Conservation (phyloP, 495 filamentous ascomycete species). For the Chlorociboria aeruginascens region DNA sequence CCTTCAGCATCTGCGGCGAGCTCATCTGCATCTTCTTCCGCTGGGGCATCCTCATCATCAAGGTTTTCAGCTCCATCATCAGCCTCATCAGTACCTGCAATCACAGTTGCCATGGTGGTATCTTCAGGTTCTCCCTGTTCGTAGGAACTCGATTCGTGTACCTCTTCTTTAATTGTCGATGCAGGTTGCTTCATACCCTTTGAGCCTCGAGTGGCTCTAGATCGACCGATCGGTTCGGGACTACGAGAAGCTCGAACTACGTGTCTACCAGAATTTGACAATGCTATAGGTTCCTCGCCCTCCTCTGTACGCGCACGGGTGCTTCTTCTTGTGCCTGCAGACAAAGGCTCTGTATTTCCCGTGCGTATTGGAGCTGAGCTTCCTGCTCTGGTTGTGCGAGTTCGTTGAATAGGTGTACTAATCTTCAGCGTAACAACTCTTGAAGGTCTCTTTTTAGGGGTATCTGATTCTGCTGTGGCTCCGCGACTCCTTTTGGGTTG, state of each 20-base stretch:
- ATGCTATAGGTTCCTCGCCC: slow-evolving; percentile 46
- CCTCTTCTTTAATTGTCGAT: slow-evolving; percentile 47
- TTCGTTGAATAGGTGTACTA: slow-evolving; percentile 1
- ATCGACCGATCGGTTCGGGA: slow-evolving; percentile 43
- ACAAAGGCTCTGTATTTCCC: slow-evolving; percentile 15
- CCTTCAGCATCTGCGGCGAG: slow-evolving; percentile 21
- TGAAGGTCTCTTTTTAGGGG: slow-evolving; percentile 9
- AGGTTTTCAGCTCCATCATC: slow-evolving; percentile 21
- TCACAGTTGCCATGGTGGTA: slow-evolving; percentile 11
- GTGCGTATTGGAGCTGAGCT: slow-evolving; percentile 22
- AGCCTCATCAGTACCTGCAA: slow-evolving; percentile 25
- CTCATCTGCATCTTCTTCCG: slow-evolving; percentile 34
- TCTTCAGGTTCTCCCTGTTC: slow-evolving; percentile 13
- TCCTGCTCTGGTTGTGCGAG: slow-evolving; percentile 30
- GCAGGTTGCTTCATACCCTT: slow-evolving; percentile 54
- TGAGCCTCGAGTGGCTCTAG: slow-evolving; percentile 41
- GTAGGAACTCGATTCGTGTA: slow-evolving; percentile 32
- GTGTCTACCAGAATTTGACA: slow-evolving; percentile 71
- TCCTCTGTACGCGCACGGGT: slow-evolving; percentile 26
- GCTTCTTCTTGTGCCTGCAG: slow-evolving; percentile 14
- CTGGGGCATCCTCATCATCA: slow-evolving; percentile 25
- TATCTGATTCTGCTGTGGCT: background rate
- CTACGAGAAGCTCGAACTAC: slow-evolving; percentile 51
- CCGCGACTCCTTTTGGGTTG: background rate
- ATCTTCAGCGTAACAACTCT: slow-evolving; percentile 26